phyloP scores from a whole-genome alignment of 169 alveolate genomes.

The Cryptosporidium meleagridis region DNA sequence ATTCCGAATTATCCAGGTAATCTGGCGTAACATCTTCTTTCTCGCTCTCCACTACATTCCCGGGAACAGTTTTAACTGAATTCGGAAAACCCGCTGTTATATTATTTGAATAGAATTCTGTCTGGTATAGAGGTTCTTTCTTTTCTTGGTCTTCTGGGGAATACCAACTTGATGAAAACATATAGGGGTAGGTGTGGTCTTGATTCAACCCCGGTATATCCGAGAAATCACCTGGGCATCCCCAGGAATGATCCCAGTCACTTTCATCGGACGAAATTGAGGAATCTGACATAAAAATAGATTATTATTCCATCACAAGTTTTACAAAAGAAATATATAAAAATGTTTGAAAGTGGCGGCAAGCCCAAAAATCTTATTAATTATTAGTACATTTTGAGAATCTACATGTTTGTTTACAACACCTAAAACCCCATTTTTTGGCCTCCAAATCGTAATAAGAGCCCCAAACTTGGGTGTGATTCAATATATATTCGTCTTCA shows the following conservation, averaged over 20 bases:
- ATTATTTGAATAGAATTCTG: conserved; percentile 10
- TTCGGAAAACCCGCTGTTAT: conserved; percentile 3
- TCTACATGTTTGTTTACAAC: conserved; percentile 81
- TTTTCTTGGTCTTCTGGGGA: conserved; percentile 41
- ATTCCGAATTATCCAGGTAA: conserved; percentile 3
- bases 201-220: conserved; percentile 23
- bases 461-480: conserved; percentile 90
- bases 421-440: conserved; percentile 89
- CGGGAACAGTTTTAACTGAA: conserved; percentile 72
- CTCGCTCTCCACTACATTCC: conserved; percentile 44
- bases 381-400: conserved; percentile 21
- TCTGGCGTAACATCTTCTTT: conserved; percentile 1
- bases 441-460: conserved; percentile 84
- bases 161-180: conserved; percentile 15
- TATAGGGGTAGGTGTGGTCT: conserved; percentile 14
- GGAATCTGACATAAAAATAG: conserved; percentile 50
- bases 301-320: conserved; percentile 16
- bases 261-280: conserved; percentile 66
- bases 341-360: conserved; percentile 31
- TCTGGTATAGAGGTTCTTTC: conserved; percentile 11
- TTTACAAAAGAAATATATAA: not conserved
- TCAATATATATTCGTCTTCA: conserved; percentile 84
- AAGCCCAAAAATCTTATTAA: not conserved
- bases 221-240: conserved; percentile 32
- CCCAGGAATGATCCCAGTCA: conserved; percentile 67